phyloP scores from a whole-genome alignment of 2,329 filamentous ascomycete genomes.

The Herpomyces periplanetae region DNA sequence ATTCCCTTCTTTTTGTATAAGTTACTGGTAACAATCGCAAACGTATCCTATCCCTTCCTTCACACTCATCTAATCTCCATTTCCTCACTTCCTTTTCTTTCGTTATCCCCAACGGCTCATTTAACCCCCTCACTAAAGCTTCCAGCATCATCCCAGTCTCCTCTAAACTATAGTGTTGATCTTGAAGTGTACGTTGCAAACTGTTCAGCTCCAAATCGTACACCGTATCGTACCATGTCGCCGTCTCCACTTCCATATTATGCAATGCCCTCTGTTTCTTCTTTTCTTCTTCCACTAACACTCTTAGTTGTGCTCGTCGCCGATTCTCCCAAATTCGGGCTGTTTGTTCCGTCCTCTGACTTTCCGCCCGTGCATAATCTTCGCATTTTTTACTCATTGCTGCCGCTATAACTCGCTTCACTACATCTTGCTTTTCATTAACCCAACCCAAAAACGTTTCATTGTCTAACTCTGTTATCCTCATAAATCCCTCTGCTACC shows the following conservation, averaged over 20 bases:
- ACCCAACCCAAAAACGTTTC: constrained; percentile 61
- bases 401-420: constrained; percentile 48
- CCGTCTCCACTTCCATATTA: constrained; percentile 23
- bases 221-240: neutral
- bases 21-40: constrained; percentile 47
- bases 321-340: too few species aligned
- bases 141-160: constrained; percentile 36
- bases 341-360: constrained; percentile 34
- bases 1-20: constrained; percentile 23
- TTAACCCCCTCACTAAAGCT: constrained; percentile 37
- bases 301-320: too few species aligned
- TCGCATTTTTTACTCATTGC: constrained; percentile 53
- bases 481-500: constrained; percentile 41
- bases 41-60: constrained; percentile 79
- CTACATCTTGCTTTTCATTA: constrained; percentile 31
- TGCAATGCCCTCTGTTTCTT: constrained; percentile 41
- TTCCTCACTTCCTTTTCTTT: constrained; percentile 21
- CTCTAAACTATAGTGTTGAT: constrained; percentile 55
- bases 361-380: constrained; percentile 44
- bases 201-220: constrained; percentile 69
- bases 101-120: constrained; percentile 42
- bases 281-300: constrained; percentile 38
- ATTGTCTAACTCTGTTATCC: constrained; percentile 54
- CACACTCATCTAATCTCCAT: constrained; percentile 82
- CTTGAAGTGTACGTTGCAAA: constrained; percentile 52